Evolutionary conservation across 208 protist genomes (phyloP).

Genomic region (Acanthamoeba royreba): DNA sequence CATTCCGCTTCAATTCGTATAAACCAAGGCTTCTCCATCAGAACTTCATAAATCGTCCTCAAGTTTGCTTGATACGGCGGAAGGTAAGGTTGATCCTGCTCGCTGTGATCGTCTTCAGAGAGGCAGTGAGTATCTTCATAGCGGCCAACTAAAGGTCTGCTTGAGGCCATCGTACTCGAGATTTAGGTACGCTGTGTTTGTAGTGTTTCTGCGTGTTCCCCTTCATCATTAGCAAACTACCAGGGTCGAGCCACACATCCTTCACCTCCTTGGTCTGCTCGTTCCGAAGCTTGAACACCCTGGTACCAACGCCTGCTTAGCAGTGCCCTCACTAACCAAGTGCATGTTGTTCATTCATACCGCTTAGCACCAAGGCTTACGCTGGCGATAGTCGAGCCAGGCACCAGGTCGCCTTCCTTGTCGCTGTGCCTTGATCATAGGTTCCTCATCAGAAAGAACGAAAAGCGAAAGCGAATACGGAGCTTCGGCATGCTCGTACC

Average conservation of each 20-base stretch:
- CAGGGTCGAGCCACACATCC: neutral
- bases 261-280: neutral
- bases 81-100: slow-evolving; percentile 9
- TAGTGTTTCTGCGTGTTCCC: slow-evolving; percentile 9
- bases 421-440: neutral
- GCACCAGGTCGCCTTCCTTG: neutral
- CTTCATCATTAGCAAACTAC: neutral
- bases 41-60: too few relatives aligned
- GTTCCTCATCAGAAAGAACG: neutral
- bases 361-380: neutral
- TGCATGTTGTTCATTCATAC: neutral
- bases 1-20: too few relatives aligned
- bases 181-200: slow-evolving; percentile 7
- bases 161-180: neutral
- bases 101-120: neutral
- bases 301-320: too few relatives aligned
- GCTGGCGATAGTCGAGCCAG: neutral
- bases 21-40: too few relatives aligned
- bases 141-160: neutral
- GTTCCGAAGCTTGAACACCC: neutral
- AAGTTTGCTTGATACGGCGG: neutral
- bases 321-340: neutral
- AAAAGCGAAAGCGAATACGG: neutral
- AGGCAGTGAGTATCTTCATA: too few relatives aligned
- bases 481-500: too few relatives aligned